A percentile compares a stretch with the other conserved stretches of the same genome.
phyloP scores from a whole-genome alignment of 1,284 basidiomycete species.

The Ganoderma meredithae region DNA sequence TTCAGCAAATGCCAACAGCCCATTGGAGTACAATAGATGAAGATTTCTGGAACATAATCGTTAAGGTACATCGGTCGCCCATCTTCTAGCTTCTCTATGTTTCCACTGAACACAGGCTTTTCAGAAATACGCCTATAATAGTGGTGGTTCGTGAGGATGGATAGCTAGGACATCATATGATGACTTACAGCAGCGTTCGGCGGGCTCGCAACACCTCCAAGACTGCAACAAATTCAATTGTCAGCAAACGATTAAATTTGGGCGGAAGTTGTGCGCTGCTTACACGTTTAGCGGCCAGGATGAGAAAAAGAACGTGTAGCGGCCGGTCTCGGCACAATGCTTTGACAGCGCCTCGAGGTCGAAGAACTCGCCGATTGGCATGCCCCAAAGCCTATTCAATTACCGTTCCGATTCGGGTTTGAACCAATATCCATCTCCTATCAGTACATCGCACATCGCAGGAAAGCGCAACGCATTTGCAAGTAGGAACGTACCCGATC shows the following conservation, averaged over 20 bases:
- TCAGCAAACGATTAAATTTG: background rate
- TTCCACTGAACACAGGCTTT: background rate
- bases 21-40: background rate
- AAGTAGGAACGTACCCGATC: conserved; percentile 55
- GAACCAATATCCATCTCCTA: background rate
- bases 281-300: conserved; percentile 79
- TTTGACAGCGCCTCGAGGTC: conserved; percentile 69
- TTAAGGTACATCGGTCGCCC: background rate
- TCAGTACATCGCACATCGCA: background rate
- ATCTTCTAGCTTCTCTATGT: background rate
- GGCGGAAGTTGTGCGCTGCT: conserved; percentile 31
- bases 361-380: conserved; percentile 80
- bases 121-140: conserved; percentile 16
- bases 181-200: conserved; percentile 71
- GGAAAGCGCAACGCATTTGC: background rate
- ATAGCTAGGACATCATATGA: background rate
- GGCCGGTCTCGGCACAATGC: conserved; percentile 59
- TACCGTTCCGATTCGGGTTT: background rate
- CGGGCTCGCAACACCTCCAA: conserved; percentile 68
- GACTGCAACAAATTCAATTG: background rate
- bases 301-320: conserved; percentile 77
- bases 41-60: background rate
- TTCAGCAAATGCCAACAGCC: background rate
- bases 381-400: conserved; percentile 65
- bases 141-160: background rate